Evolutionary conservation across 305 asterid genomes (phyloP).

Genomic region (Plantago lanceolata): DNA sequence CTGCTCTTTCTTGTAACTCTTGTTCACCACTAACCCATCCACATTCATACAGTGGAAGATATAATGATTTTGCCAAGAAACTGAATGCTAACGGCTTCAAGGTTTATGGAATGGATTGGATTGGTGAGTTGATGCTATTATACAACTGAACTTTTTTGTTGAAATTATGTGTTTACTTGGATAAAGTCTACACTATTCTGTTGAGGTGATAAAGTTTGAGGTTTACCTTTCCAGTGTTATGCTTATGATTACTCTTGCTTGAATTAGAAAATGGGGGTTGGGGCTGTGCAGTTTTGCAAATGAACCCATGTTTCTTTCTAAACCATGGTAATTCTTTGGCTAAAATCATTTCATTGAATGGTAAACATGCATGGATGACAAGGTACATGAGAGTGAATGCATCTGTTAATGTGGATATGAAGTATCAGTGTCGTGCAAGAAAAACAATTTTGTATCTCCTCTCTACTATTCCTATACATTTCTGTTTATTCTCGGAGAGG

Average conservation of each 20-base stretch:
- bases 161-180: not conserved
- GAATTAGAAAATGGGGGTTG: not conserved
- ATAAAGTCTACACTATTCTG: not conserved
- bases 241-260: conserved; percentile 2
- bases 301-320: not conserved
- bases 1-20: conserved; percentile 1
- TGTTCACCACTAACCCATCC: conserved; percentile 12
- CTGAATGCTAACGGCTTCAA: conserved; percentile 78
- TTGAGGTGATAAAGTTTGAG: not conserved
- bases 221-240: not conserved
- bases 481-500: not conserved
- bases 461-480: not conserved
- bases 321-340: not conserved
- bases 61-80: conserved; percentile 71
- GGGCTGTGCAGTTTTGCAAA: not conserved
- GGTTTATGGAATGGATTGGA: conserved; percentile 95
- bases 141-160: not conserved
- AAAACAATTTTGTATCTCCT: not conserved
- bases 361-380: not conserved
- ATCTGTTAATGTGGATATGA: not conserved
- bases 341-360: not conserved
- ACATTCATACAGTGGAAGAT: conserved; percentile 65
- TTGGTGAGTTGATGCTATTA: conserved; percentile 50
- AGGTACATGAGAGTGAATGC: not conserved
- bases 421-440: not conserved